Evolutionary conservation across 2,329 filamentous ascomycete species (phyloP).

Genomic region (Leptographium wingfieldii): DNA sequence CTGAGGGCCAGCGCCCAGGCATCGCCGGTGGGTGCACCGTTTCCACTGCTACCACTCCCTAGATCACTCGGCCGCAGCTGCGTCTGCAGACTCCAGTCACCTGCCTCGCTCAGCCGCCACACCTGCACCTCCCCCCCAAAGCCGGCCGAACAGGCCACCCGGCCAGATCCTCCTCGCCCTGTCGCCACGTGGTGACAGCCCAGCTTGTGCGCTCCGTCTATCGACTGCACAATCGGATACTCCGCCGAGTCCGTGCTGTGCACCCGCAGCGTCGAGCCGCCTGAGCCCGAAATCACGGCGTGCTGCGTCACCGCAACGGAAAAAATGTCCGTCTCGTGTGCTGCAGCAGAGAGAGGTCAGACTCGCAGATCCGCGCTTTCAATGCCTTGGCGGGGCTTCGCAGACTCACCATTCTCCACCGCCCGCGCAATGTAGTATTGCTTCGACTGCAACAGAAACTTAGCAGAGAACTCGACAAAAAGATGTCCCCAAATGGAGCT

Average conservation of each 20-base stretch:
- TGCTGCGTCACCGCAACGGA: conserved; percentile 63
- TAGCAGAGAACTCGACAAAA: background rate
- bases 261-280: conserved; percentile 68
- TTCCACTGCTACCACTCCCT: conserved; percentile 31
- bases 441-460: conserved; percentile 60
- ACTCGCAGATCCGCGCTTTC: conserved; percentile 8
- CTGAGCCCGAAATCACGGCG: conserved; percentile 70
- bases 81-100: conserved; percentile 34
- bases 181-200: conserved; percentile 84
- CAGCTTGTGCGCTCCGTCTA: conserved; percentile 69
- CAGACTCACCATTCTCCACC: conserved; percentile 59
- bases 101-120: conserved; percentile 56
- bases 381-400: conserved; percentile 1
- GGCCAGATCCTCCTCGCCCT: conserved; percentile 47
- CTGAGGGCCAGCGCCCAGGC: conserved; percentile 83
- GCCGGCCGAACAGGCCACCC: conserved; percentile 66
- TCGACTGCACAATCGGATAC: conserved; percentile 67
- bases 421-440: conserved; percentile 94
- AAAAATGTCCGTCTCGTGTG: conserved; percentile 76
- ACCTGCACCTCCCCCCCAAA: conserved; percentile 83
- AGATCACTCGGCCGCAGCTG: conserved; percentile 26
- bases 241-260: conserved; percentile 60
- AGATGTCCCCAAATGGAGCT: too few relatives aligned
- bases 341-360: conserved; percentile 27
- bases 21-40: conserved; percentile 37